phyloP scores from a whole-genome alignment of 2,329 filamentous ascomycete species.

The Coniochaeta hoffmannii region DNA sequence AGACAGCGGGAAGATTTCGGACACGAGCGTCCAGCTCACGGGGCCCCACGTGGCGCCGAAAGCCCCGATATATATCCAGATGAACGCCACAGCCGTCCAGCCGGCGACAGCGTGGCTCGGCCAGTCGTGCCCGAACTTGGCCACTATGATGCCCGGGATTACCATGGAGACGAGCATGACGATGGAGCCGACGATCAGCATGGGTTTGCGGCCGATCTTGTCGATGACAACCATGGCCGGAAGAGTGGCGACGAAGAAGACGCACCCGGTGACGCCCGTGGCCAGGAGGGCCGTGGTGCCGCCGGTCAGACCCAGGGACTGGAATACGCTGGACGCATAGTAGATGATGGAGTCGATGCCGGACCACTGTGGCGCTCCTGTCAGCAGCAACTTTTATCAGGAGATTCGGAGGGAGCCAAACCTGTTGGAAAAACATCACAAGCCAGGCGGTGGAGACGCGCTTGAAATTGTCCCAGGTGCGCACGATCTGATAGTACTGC shows the following conservation, averaged over 20 bases:
- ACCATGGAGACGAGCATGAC: slow-evolving; percentile 53
- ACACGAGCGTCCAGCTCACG: not conserved
- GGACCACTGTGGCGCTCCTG: no score
- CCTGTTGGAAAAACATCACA: no score
- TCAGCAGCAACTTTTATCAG: no score
- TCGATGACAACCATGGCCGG: slow-evolving; percentile 66
- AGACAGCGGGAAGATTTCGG: not conserved
- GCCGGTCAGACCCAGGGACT: slow-evolving; percentile 60
- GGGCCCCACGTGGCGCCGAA: not conserved
- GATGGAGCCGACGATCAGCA: slow-evolving; percentile 50
- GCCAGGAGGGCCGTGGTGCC: slow-evolving; percentile 61
- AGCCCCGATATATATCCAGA: slow-evolving; percentile 43
- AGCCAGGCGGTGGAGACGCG: no score
- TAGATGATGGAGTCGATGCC: slow-evolving; percentile 66
- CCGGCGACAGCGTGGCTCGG: slow-evolving; percentile 52
- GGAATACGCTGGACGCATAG: slow-evolving; percentile 66
- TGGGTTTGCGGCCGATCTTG: slow-evolving; percentile 64
- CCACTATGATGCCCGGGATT: slow-evolving; percentile 52
- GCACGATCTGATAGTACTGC: no score
- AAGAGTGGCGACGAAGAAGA: slow-evolving; percentile 57
- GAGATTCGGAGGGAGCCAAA: no score
- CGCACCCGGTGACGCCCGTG: slow-evolving; percentile 66
- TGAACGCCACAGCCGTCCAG: slow-evolving; percentile 68
- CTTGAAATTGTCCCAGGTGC: slow-evolving; percentile 54
- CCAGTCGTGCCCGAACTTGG: slow-evolving; percentile 39